Percentiles rank a stretch among this genome's conserved stretches.
These are phyloP conservation scores for Fusarium verrucosum DNA, from an alignment of 2,329 filamentous ascomycete species.

Conservation along the genomic window DNA sequence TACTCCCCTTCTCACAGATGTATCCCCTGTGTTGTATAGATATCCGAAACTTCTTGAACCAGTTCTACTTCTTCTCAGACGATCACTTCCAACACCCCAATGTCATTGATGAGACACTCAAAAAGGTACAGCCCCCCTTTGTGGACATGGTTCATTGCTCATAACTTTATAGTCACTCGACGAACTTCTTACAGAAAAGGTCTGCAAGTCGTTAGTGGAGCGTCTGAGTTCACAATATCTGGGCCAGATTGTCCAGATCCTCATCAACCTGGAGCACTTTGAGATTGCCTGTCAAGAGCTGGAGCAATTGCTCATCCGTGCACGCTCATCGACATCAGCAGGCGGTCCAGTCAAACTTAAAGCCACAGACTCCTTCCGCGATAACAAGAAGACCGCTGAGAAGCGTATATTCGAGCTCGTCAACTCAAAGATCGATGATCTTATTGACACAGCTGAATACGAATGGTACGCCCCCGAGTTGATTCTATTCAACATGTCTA, in stretches of 20 bases:
- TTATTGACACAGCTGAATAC: conserved; percentile 97
- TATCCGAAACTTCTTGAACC: conserved; percentile 95
- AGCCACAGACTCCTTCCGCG: conserved; percentile 86
- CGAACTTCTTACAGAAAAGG: conserved; percentile 89
- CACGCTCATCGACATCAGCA: conserved; percentile 81
- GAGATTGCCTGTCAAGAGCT: conserved; percentile 91
- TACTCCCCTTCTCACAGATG: conserved; percentile 99
- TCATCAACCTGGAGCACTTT: conserved; percentile 98
- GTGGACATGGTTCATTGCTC: background rate
- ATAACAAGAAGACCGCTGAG: conserved; percentile 94
- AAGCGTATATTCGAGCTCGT: conserved; percentile 98
- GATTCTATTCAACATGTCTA: conserved; percentile 17
- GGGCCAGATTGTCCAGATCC: conserved; percentile 96
- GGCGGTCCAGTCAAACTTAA: conserved; percentile 81
- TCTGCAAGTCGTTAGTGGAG: conserved; percentile 90
- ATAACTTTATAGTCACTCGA: conserved; percentile 79
- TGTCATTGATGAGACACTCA: conserved; percentile 90
- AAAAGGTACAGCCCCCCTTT: conserved; percentile 62
- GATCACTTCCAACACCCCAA: conserved; percentile 93
- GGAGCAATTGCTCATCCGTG: conserved; percentile 84
- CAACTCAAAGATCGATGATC: conserved; percentile 97
- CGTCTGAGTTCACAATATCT: conserved; percentile 91
- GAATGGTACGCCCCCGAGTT: conserved; percentile 71
- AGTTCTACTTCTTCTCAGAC: conserved; percentile 97
- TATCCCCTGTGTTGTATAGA: conserved; percentile 98